A percentile compares a stretch with the other conserved stretches of the same genome.
These are phyloP conservation scores for Aspergillus quadricinctus DNA, from an alignment of 2,329 filamentous ascomycete genomes.

Conservation along the genomic window DNA sequence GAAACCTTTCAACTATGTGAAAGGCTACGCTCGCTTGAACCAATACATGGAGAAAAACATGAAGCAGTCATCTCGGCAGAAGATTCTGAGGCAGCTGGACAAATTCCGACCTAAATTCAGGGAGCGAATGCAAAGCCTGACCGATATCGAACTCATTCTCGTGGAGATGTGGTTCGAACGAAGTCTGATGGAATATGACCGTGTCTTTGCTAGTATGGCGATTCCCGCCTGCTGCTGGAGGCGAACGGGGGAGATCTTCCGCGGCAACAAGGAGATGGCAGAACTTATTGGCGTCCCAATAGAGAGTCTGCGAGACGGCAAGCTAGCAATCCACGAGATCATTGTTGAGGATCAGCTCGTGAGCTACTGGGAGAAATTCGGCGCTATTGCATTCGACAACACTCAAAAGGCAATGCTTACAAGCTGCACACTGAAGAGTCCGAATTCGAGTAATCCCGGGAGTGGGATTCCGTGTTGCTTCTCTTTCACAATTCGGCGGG, in stretches of 20 bases:
- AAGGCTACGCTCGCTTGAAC: conserved; percentile 84
- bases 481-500: conserved; percentile 91
- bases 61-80: conserved; percentile 74
- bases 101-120: conserved; percentile 93
- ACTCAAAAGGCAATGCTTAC: conserved; percentile 93
- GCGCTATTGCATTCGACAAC: conserved; percentile 92
- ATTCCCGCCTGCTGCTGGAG: conserved; percentile 97
- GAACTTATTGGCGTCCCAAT: conserved; percentile 91
- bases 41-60: conserved; percentile 91
- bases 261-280: conserved; percentile 98
- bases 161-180: conserved; percentile 99
- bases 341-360: conserved; percentile 92
- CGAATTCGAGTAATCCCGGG: conserved; percentile 57
- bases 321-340: conserved; percentile 91
- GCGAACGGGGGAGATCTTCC: conserved; percentile 92
- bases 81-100: conserved; percentile 86
- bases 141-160: conserved; percentile 87
- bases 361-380: conserved; percentile 98
- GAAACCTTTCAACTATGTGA: conserved; percentile 97
- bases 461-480: conserved; percentile 89
- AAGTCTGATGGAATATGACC: conserved; percentile 94
- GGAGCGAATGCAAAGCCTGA: conserved; percentile 87
- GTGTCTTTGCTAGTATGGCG: conserved; percentile 98
- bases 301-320: conserved; percentile 85
- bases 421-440: conserved; percentile 84